phyloP scores from a whole-genome alignment of 306 rosid species.

The Glycine soja region DNA sequence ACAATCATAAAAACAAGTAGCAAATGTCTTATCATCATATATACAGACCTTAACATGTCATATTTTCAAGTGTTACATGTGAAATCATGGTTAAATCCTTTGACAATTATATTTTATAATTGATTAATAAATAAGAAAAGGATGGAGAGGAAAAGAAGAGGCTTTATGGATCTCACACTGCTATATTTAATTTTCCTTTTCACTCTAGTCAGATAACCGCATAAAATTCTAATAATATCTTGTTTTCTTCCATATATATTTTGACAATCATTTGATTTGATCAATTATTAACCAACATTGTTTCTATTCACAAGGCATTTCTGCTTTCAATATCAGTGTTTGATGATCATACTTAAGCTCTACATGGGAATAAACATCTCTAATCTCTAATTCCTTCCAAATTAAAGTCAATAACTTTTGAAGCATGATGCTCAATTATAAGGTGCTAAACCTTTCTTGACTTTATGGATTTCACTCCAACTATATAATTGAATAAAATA shows the following conservation, averaged over 20 bases:
- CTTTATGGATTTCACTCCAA: not conserved
- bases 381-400: not conserved
- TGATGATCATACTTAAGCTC: not conserved
- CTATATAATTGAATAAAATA: not conserved
- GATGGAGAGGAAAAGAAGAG: not conserved
- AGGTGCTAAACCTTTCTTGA: not conserved
- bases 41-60: not conserved
- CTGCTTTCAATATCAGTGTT: not conserved
- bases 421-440: conserved; percentile 7
- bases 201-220: not conserved
- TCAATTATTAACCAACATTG: not conserved
- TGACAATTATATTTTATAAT: not conserved
- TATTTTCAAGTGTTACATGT: conserved; percentile 12
- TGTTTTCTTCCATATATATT: not conserved
- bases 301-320: conserved; percentile 8
- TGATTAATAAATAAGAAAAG: not conserved
- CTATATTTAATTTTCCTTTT: conserved; percentile 8
- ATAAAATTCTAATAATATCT: not conserved
- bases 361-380: not conserved
- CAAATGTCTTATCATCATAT: conserved; percentile 3
- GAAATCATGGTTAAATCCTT: conserved; percentile 15
- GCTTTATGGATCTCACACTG: conserved; percentile 12
- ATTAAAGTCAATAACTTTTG: not conserved
- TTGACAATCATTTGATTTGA: not conserved
- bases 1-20: conserved; percentile 33